Base-by-base conservation (phyloP, 2,329 filamentous ascomycete species). In the Penicillium sp. region DNA sequence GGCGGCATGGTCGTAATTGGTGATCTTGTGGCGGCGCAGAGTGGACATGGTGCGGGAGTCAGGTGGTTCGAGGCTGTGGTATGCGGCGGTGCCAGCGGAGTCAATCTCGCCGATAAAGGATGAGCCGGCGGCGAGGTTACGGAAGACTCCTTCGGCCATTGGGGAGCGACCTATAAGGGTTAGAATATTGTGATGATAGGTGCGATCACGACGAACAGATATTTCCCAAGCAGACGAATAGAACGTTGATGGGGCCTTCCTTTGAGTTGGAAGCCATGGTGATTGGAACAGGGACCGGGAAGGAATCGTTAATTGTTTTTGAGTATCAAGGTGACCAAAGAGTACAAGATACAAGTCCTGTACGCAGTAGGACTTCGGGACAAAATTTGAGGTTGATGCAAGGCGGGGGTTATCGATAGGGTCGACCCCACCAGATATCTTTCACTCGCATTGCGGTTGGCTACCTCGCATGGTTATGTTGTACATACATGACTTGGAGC, bases 191-290 rank as follows among this genome's bases (percentile, higher is more conserved):
- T 28, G 30, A 40, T 43, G 35, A 42, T 36, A 25, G n/a, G 14
- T 4, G 37, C 43, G 48, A 48, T 43, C 50, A 39, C 14, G 14
- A 53, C 69, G 43, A 64, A 80, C 90, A 99, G 65, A 97, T 97
- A 72, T 99, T 99, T 69, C 93, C 93, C 29, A 97, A 80, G 73
- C 93, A 99, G 61, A 97, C 92, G 67, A 97, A 97, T 44, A 97
- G 81, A 31, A 97, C 87, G 2, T 86, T 90, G 46, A 88, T 65
- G 30, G 64, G 62, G 25, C 51, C 51, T 35, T 28, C 41, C 13
- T 57, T 41, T 2, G 60, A 46, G 37, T 41, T 47, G 19, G 57
- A 44, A 3, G 64, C 41, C 64, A 68, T 66, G 35, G 18, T 56
- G 29, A 25, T 3, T 22, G 36, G 46, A 29, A 13, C 22, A 27